Evolutionary conservation across 768 basidiomycete genomes (phyloP), one percentile per base, ranked within the genome.

Genomic region (Termitomyces sp.): DNA sequence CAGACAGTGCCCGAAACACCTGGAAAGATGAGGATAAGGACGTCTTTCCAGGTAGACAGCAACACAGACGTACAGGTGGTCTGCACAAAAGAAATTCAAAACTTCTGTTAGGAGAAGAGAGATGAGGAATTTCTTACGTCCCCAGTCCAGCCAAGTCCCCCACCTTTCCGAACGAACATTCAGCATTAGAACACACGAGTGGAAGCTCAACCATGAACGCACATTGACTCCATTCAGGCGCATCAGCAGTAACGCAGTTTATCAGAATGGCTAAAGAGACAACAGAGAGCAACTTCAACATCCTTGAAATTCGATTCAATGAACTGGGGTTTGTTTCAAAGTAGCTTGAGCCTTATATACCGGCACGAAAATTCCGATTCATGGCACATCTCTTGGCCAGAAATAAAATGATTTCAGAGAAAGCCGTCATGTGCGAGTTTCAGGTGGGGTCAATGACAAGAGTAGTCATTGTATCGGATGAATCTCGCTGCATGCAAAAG

Each of bases 201-300:
- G 28, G 15, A 49, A 40, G 19, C 14, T 34, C 49, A 34, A 34
- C 11, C 2, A 38, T 44, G 15, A 9, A 62, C 68, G 44, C 32
- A 72, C 73, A 75, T 64, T 73, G 72, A 35, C 70, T 70, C 65
- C 67, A 75, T 22, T 70, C 68, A 19, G 65, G 64, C n/a, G 68
- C 66, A 14, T 67, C 65, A 14, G 68, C 68, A 26, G 57, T 32
- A 41, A 35, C 57, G 15, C 56, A 63, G 12, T 51, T 46, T 11
- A 60, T 58, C 21, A 65, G 34, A 51, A 69, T 44, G 42, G 65
- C 66, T 41, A 67, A 58, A 51, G 62, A 59, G 37, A 69, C 58
- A 53, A 61, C 22, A 32, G 65, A 58, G 30, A 65, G 50, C 34
- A 65, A 60, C 49, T 68, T 66, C 45, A 44, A 58, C 66, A 69